Conservation (phyloP, 345 rosid genomes). For the Heritiera fomes region DNA sequence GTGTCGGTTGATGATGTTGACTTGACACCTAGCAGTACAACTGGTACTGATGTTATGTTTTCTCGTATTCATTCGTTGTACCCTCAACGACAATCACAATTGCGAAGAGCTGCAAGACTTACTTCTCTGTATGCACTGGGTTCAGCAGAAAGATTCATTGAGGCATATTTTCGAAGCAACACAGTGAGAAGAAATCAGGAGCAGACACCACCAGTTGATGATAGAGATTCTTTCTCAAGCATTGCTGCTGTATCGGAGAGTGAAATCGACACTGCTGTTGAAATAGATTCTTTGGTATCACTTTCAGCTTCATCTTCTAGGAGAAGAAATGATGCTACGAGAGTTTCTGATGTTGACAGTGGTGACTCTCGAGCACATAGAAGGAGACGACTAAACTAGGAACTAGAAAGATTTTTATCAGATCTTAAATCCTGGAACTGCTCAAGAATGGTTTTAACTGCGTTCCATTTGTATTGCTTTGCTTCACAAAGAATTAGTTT, state of each 20-base stretch:
- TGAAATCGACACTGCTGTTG: constrained; percentile 66
- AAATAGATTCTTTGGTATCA: constrained; percentile 65
- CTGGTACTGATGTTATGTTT: constrained; percentile 50
- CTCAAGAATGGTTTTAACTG: constrained; percentile 8
- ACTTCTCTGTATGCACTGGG: constrained; percentile 49
- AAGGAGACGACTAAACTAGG: constrained; percentile 53
- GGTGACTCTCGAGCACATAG: constrained; percentile 69
- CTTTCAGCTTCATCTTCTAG: constrained; percentile 68
- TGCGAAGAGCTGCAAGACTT: constrained; percentile 51
- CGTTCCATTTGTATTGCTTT: constrained; percentile 19
- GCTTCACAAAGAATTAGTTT: neutral
- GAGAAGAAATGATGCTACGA: constrained; percentile 53
- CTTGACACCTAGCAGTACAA: constrained; percentile 45
- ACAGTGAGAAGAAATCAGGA: constrained; percentile 66
- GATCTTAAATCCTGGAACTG: neutral
- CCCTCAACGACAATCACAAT: constrained; percentile 57
- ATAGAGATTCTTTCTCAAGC: constrained; percentile 76
- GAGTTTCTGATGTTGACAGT: constrained; percentile 59
- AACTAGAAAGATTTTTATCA: neutral
- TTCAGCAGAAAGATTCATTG: constrained; percentile 60
- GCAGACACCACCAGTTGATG: constrained; percentile 75
- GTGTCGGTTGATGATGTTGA: constrained; percentile 53
- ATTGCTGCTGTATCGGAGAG: constrained; percentile 58
- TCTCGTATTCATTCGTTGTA: constrained; percentile 52
- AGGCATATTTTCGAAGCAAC: constrained; percentile 53